phyloP scores from a whole-genome alignment of 306 rosid species.

The Prinsepia uniflora region DNA sequence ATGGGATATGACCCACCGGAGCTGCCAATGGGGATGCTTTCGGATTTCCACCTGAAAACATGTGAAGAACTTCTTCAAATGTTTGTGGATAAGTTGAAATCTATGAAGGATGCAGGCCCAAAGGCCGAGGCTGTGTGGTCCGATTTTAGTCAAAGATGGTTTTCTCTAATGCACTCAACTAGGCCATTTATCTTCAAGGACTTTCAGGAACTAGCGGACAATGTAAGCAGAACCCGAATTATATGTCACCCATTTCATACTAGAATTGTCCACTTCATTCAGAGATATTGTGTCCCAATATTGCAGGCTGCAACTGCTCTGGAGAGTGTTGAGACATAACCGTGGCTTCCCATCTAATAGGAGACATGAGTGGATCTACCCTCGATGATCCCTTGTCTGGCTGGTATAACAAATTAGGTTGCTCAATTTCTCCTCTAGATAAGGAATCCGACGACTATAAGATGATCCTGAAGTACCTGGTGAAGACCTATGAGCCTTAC shows the following conservation, averaged over 20 bases:
- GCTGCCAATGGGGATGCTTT: slow-evolving; percentile 67
- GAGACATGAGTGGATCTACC: slow-evolving; percentile 74
- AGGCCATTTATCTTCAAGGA: slow-evolving; percentile 76
- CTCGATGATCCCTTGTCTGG: slow-evolving; percentile 73
- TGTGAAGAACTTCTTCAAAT: slow-evolving; percentile 67
- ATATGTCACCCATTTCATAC: not conserved
- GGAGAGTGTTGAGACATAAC: slow-evolving; percentile 74
- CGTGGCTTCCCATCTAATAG: slow-evolving; percentile 63
- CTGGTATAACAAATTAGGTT: slow-evolving; percentile 52
- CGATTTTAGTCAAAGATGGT: slow-evolving; percentile 89
- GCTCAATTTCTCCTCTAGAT: slow-evolving; percentile 56
- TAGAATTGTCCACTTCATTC: not conserved
- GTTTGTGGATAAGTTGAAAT: slow-evolving; percentile 53
- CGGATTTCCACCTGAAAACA: slow-evolving; percentile 59
- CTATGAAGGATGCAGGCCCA: slow-evolving; percentile 55
- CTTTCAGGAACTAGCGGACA: slow-evolving; percentile 70
- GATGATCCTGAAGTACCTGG: slow-evolving; percentile 75
- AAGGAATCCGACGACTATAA: slow-evolving; percentile 55
- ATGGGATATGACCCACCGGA: slow-evolving; percentile 76
- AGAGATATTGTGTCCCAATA: slow-evolving; percentile 1
- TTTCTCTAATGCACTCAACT: slow-evolving; percentile 76
- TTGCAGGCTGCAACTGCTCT: slow-evolving; percentile 65
- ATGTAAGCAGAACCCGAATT: slow-evolving; percentile 40
- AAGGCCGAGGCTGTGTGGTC: slow-evolving; percentile 74
- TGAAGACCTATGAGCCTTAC: slow-evolving; percentile 66